Percentiles rank a stretch among this genome's conserved stretches.
Evolutionary conservation across 2,329 filamentous ascomycete species (phyloP).

Genomic region (Endoconidiophora polonica): DNA sequence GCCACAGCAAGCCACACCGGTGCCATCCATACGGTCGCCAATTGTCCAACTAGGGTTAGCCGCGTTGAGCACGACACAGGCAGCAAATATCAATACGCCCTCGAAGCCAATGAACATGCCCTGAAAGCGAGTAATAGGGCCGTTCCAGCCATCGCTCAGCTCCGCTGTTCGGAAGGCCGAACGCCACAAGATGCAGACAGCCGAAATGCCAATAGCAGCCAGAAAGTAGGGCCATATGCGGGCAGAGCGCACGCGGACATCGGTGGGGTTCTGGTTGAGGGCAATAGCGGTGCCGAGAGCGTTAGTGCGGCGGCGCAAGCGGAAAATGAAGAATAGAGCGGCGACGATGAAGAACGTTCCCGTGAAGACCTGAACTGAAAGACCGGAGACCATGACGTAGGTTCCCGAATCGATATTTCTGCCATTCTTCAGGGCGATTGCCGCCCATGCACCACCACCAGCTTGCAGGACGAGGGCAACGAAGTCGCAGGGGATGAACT

Average conservation of each 20-base stretch:
- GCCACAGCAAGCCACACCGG: conserved; percentile 14
- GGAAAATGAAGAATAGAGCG: conserved; percentile 28
- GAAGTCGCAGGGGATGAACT: conserved; percentile 33
- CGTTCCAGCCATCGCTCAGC: conserved; percentile 45
- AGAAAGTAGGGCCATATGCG: conserved; percentile 37
- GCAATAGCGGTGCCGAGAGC: conserved; percentile 19
- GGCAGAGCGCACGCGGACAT: conserved; percentile 24
- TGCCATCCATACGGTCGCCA: conserved; percentile 17
- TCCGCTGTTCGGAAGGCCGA: conserved; percentile 51
- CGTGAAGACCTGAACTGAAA: conserved; percentile 33
- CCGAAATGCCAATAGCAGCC: conserved; percentile 36
- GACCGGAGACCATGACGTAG: conserved; percentile 44
- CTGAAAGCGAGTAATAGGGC: conserved; percentile 38
- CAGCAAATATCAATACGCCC: conserved; percentile 34
- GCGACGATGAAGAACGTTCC: conserved; percentile 28
- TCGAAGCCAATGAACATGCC: conserved; percentile 41
- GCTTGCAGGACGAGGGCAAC: conserved; percentile 35
- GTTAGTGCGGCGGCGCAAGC: conserved; percentile 23
- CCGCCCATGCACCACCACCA: conserved; percentile 30
- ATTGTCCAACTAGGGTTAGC: conserved; percentile 26
- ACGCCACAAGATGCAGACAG: conserved; percentile 46
- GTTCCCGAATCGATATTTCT: conserved; percentile 38
- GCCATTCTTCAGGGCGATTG: conserved; percentile 23
- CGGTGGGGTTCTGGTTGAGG: conserved; percentile 24
- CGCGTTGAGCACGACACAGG: conserved; percentile 27